These are phyloP conservation scores for Taphrina pruni DNA, from an alignment of 1,139 yeast genomes.

Conservation along the genomic window DNA sequence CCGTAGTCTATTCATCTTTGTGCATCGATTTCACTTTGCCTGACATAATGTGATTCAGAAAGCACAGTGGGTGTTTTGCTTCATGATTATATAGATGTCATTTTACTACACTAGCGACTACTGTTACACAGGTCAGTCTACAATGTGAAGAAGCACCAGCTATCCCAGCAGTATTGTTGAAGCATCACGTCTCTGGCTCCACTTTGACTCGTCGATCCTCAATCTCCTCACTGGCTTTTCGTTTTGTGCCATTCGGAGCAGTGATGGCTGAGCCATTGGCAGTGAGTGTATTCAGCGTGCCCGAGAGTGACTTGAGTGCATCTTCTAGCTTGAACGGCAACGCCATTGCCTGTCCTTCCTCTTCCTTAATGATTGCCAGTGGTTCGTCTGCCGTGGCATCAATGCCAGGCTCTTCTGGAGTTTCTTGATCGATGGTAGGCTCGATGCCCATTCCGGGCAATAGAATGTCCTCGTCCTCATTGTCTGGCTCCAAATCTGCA, in stretches of 20 bases:
- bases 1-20: too few relatives aligned
- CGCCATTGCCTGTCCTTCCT: neutral
- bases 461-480: constrained; percentile 6
- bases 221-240: constrained; percentile 32
- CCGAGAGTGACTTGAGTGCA: constrained; percentile 23
- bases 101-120: neutral
- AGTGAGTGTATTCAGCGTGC: constrained; percentile 7
- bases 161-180: too few relatives aligned
- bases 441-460: constrained; percentile 10
- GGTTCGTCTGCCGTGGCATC: neutral
- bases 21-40: too few relatives aligned
- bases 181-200: neutral
- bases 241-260: constrained; percentile 13
- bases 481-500: neutral
- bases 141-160: neutral
- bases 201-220: constrained; percentile 36
- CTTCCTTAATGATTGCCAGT: neutral
- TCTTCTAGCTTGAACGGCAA: constrained; percentile 13
- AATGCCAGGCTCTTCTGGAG: neutral
- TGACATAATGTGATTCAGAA: too few relatives aligned
- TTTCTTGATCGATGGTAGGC: constrained; percentile 1
- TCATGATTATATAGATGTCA: too few relatives aligned
- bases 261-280: neutral
- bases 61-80: too few relatives aligned
- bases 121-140: constrained; percentile 4